These are phyloP conservation scores for Podila epicladia DNA, from an alignment of 192 early-diverging fungal genomes.

Conservation along the genomic window DNA sequence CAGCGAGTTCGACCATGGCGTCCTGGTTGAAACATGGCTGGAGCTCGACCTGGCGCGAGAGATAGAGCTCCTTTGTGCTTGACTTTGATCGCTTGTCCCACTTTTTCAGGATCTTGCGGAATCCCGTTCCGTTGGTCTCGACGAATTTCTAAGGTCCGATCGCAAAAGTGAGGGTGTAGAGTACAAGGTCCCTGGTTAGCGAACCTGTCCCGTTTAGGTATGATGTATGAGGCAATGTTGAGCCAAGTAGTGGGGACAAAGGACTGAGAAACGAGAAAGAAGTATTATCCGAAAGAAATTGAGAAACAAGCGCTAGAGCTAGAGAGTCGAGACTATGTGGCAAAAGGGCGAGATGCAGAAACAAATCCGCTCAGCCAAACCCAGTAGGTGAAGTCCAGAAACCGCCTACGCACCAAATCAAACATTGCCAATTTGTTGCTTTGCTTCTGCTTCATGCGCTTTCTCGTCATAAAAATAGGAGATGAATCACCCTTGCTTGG, in stretches of 20 bases:
- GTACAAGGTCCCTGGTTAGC: neutral
- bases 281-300: no score
- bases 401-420: no score
- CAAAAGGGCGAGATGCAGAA: no score
- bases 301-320: no score
- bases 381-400: no score
- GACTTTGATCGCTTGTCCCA: slow-evolving; percentile 99
- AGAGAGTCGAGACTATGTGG: no score
- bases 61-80: slow-evolving; percentile 96
- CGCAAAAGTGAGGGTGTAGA: slow-evolving; percentile 1
- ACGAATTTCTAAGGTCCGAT: slow-evolving; percentile 83
- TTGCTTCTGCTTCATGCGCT: no score
- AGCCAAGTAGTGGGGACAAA: no score
- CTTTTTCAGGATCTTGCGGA: slow-evolving; percentile 99
- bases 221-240: neutral
- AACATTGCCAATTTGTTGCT: no score
- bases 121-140: slow-evolving; percentile 95
- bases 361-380: no score
- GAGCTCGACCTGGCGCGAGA: slow-evolving; percentile 96
- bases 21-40: slow-evolving; percentile 98
- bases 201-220: neutral
- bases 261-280: no score
- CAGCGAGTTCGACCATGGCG: slow-evolving; percentile 89
- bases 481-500: neutral
- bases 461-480: no score